Conservation (phyloP, 257 asterid species). For the Plantago elongata region DNA sequence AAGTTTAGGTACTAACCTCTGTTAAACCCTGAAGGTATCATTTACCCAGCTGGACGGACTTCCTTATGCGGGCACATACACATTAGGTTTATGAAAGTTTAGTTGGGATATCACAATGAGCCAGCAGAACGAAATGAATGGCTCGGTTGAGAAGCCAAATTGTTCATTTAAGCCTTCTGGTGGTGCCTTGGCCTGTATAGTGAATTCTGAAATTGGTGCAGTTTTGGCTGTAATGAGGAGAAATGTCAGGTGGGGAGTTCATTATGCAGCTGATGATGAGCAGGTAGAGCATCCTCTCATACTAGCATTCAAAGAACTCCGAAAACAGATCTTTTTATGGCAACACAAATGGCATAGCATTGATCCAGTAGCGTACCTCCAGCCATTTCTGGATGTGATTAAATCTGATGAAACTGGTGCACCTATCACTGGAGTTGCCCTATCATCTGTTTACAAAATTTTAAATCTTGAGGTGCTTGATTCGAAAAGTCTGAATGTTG, state of each 20-base stretch:
- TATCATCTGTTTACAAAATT: constrained; percentile 84
- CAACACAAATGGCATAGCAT: constrained; percentile 64
- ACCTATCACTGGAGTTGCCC: constrained; percentile 92
- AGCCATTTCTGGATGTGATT: constrained; percentile 86
- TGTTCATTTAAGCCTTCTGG: constrained; percentile 46
- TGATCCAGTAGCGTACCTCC: constrained; percentile 73
- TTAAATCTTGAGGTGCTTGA: constrained; percentile 74
- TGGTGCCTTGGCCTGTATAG: constrained; percentile 78
- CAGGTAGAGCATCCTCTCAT: constrained; percentile 82
- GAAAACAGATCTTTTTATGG: constrained; percentile 77
- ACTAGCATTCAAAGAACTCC: constrained; percentile 71
- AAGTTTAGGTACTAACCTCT: neutral
- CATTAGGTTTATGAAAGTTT: constrained; percentile 25
- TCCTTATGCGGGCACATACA: constrained; percentile 26
- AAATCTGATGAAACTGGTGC: constrained; percentile 98
- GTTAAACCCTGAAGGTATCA: constrained; percentile 21
- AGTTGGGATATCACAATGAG: constrained; percentile 42
- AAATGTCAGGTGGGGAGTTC: constrained; percentile 96
- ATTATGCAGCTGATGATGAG: constrained; percentile 75
- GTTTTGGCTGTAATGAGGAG: constrained; percentile 99
- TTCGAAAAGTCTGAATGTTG: constrained; percentile 59
- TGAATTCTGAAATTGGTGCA: constrained; percentile 92
- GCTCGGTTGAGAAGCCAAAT: constrained; percentile 37
- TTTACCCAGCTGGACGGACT: constrained; percentile 20
- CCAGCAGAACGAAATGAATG: constrained; percentile 43